Evolutionary conservation across 2,329 filamentous ascomycete genomes (phyloP), one percentile per base, ranked within the genome.

Genomic region (Xylaria sp.): DNA sequence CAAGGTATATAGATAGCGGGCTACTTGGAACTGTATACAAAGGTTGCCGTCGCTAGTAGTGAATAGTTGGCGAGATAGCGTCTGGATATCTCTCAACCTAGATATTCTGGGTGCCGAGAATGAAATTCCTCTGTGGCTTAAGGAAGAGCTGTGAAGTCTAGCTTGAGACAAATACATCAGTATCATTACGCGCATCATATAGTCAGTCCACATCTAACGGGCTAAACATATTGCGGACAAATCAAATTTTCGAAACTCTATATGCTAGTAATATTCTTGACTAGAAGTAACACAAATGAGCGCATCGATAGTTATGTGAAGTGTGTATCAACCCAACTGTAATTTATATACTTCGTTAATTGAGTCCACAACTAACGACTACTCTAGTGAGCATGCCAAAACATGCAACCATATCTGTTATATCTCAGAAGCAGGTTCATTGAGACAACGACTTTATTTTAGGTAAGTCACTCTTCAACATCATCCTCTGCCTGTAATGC

Each of bases 401-500:
- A 45, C 28, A 12, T 12, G 30, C n/a, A 61, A 46, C 50, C 36
- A 23, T 28, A 28, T 46, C 15, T 20, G 8, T 20, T 28, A 45
- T 52, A 30, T 15, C 41, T n/a, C 36, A n/a, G 15, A 18, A n/a
- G 30, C 10, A 23, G n/a, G 20, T 32, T n/a, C 12, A 39, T 46
- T 32, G 4, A 45, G n/a, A 12, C 8, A 9, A 10, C 7, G 10
- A 18, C 20, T 18, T 13, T 20, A 7, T 18, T 43, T 34, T 56
- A 30, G 12, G 2, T 7, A 53, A 48, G 13, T 68, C 28, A 74
- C 28, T 72, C 65, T 46, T 68, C 66, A 10, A 64, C 65, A 65
- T 75, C 74, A 28, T 76, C 72, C 52, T 76, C 72, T 1, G 67
- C 70, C 56, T 74, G 72, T 34, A 77, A 34, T 8, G 53, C 57